Percentiles rank a stretch among this genome's conserved stretches.
Conservation (phyloP, 2,329 filamentous ascomycete genomes). For the Aspergillus sp. region DNA sequence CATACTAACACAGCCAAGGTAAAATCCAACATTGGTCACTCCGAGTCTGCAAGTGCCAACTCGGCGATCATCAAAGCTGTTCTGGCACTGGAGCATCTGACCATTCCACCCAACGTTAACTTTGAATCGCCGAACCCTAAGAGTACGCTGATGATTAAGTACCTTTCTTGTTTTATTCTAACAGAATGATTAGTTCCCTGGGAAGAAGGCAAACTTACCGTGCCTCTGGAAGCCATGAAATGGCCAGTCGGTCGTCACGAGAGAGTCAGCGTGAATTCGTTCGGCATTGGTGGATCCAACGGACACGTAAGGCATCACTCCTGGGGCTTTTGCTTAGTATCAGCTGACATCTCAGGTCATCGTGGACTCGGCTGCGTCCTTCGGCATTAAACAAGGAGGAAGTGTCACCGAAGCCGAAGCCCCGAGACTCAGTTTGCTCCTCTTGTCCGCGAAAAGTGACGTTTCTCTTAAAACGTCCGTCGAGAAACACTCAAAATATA, state of each 20-base stretch:
- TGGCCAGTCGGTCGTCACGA: conserved; percentile 19
- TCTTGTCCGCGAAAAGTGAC: not conserved
- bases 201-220: conserved; percentile 17
- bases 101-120: conserved; percentile 18
- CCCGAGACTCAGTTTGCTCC: not conserved
- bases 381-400: not conserved
- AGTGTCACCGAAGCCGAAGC: not conserved
- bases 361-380: conserved; percentile 3
- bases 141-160: not conserved
- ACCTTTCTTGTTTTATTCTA: not conserved
- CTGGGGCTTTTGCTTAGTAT: not conserved
- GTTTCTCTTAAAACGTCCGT: not conserved
- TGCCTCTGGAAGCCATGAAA: conserved; percentile 8
- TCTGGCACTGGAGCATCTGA: conserved; percentile 14
- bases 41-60: conserved; percentile 14
- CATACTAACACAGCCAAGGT: not conserved
- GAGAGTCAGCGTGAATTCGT: conserved; percentile 26
- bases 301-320: not conserved
- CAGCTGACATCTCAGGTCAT: conserved; percentile 2
- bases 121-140: conserved; percentile 24
- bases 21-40: conserved; percentile 24
- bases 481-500: not conserved
- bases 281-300: conserved; percentile 20
- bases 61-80: conserved; percentile 16
- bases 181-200: conserved; percentile 6